Evolutionary conservation across 495 filamentous ascomycete genomes (phyloP).

Genomic region (Baudoinia panamericana): DNA sequence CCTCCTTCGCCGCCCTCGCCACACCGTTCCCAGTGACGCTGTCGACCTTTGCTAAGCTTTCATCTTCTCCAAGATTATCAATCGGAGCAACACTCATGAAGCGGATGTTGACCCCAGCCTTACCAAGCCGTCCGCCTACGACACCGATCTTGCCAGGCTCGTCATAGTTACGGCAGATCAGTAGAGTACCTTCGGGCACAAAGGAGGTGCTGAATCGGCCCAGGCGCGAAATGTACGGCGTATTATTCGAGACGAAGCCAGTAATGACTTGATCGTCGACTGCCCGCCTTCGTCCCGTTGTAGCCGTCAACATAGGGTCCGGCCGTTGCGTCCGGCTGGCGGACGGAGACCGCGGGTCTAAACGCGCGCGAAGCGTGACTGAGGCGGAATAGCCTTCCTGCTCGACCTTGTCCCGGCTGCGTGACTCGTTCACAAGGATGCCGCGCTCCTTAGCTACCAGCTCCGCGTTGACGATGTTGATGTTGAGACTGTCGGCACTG

Average conservation of each 20-base stretch:
- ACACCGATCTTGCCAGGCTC: slow-evolving; percentile 60
- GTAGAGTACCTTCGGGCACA: slow-evolving; percentile 46
- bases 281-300: background rate
- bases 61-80: slow-evolving; percentile 16
- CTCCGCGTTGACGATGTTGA: slow-evolving; percentile 64
- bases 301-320: background rate
- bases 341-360: slow-evolving; percentile 20
- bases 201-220: slow-evolving; percentile 52
- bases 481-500: slow-evolving; percentile 44
- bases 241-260: slow-evolving; percentile 47
- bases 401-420: slow-evolving; percentile 36
- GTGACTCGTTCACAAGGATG: slow-evolving; percentile 53
- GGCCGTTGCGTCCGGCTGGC: slow-evolving; percentile 3
- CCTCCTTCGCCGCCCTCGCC: slow-evolving; percentile 37
- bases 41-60: slow-evolving; percentile 11
- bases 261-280: slow-evolving; percentile 45
- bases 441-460: slow-evolving; percentile 55
- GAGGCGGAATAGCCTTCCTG: slow-evolving; percentile 43
- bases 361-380: slow-evolving; percentile 42
- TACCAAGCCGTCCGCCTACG: slow-evolving; percentile 49
- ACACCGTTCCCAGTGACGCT: slow-evolving; percentile 19
- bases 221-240: slow-evolving; percentile 49
- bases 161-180: slow-evolving; percentile 60
- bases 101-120: slow-evolving; percentile 52
- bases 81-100: slow-evolving; percentile 56